Conservation (phyloP, 148 eudicot genomes). For the Chenopodium suecicum region DNA sequence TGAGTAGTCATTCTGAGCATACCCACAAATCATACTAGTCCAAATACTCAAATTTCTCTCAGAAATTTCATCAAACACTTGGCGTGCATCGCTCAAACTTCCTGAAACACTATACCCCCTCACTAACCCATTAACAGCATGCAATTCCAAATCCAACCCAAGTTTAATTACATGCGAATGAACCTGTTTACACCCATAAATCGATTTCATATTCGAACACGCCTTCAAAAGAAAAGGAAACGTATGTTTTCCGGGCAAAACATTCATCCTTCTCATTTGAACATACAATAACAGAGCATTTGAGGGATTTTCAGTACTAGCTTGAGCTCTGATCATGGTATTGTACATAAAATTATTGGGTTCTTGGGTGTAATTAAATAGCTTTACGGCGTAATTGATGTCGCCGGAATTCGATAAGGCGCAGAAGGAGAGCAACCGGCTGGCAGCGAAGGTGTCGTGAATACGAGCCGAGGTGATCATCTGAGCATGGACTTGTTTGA, state of each 20-base stretch:
- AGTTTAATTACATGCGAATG: constrained; percentile 50
- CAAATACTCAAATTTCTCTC: constrained; percentile 69
- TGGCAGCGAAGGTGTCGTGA: constrained; percentile 58
- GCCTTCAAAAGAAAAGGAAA: constrained; percentile 73
- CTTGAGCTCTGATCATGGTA: constrained; percentile 66
- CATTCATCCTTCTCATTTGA: constrained; percentile 48
- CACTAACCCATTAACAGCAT: constrained; percentile 62
- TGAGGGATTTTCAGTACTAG: constrained; percentile 38
- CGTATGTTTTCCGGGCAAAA: constrained; percentile 60
- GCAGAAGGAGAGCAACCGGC: constrained; percentile 58
- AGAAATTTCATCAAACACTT: constrained; percentile 57
- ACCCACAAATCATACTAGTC: constrained; percentile 81
- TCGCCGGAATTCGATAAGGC: constrained; percentile 59
- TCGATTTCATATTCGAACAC: constrained; percentile 37
- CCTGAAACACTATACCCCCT: constrained; percentile 44
- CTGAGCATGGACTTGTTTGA: constrained; percentile 72
- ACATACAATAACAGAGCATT: constrained; percentile 49
- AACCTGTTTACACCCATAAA: constrained; percentile 41
- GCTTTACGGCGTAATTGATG: constrained; percentile 49
- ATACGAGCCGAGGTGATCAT: constrained; percentile 64
- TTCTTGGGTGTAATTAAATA: constrained; percentile 37
- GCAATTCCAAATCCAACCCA: constrained; percentile 56
- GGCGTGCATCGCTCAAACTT: constrained; percentile 39
- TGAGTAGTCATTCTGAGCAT: constrained; percentile 50
- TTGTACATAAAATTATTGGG: constrained; percentile 81